These are phyloP conservation scores for Bonia amplexicaulis DNA, from an alignment of 176 grass and related monocot species.

Conservation along the genomic window DNA sequence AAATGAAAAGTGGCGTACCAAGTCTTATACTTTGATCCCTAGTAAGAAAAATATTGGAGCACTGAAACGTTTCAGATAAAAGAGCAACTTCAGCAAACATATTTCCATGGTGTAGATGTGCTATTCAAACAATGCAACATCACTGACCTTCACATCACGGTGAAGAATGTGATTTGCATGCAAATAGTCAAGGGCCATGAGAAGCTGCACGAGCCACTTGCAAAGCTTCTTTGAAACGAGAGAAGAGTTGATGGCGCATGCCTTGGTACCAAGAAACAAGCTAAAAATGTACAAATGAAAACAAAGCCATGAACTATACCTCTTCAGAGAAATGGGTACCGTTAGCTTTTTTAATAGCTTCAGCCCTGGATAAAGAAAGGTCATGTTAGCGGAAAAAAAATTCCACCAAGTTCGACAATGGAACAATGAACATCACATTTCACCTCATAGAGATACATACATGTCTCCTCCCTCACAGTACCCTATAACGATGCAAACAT, in stretches of 20 bases:
- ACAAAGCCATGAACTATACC: slow-evolving; percentile 30
- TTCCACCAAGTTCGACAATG: not conserved
- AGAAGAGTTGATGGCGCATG: not conserved
- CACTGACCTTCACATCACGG: slow-evolving; percentile 83
- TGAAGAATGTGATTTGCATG: slow-evolving; percentile 92
- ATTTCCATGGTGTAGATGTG: not conserved
- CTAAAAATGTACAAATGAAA: not conserved
- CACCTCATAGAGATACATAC: slow-evolving; percentile 55
- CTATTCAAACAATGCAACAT: not conserved
- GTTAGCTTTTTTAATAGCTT: slow-evolving; percentile 72
- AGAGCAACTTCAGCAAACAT: slow-evolving; percentile 1
- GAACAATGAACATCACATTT: not conserved
- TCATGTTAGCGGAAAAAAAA: not conserved
- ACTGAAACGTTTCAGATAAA: slow-evolving; percentile 46
- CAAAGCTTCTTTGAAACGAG: slow-evolving; percentile 61
- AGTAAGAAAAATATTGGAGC: slow-evolving; percentile 87
- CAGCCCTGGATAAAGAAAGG: slow-evolving; percentile 42
- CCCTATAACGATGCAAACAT: slow-evolving; percentile 80
- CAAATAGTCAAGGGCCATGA: slow-evolving; percentile 92
- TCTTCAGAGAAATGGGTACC: slow-evolving; percentile 66
- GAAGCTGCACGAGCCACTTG: slow-evolving; percentile 80
- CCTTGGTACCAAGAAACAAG: not conserved
- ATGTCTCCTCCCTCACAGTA: slow-evolving; percentile 94
- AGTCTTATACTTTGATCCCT: slow-evolving; percentile 77
- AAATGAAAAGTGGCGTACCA: slow-evolving; percentile 40